Evolutionary conservation across 2,329 filamentous ascomycete species (phyloP), one percentile per base, ranked within the genome.

Genomic region (Aspergillus bombycis): DNA sequence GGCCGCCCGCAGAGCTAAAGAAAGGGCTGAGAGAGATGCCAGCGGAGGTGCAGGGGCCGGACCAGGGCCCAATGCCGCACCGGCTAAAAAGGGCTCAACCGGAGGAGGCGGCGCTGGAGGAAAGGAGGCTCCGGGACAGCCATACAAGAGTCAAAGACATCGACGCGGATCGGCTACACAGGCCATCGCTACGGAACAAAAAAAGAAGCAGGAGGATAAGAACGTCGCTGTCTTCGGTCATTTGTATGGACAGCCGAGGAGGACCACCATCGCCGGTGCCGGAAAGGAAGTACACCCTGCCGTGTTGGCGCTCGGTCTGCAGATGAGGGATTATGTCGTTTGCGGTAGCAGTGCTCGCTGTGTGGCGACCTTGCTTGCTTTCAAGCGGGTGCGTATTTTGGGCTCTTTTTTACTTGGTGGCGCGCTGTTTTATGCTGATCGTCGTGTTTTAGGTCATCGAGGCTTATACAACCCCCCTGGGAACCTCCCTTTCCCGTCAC

Each of bases 271-370:
- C 66, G 84, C 85, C 9, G 86, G 85, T 32, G 86, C 84, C 23
- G 83, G 82, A 16, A 90, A 90, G 72, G 89, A 91, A 67, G 92
- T 98, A 23, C 92, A 98, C 75, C 93, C 94, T 3, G 89, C 91
- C 1, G 89, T 99, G 2, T 82, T 97, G 67, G 88, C 91, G 1
- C 82, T 98, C 54, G 95, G 94, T 10, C 87, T 98, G 76, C 92
- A 97, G 79, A 93, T 98, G 85, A 91, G 90, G 71, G 89, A 89
- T 64, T 98, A 97, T 79, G 86, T 89, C 43, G 88, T 99, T 63
- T 93, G 91, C 72, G 95, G 96, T 68, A 96, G 93, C 75, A 96
- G 91, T 76, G 91, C 93, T 52, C 87, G 95, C 67, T 89, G 96
- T 71, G 90, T 97, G 67, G 91, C 92, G 36, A 98, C 93, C 71